A percentile compares a stretch with the other conserved stretches of the same genome.
phyloP scores from a whole-genome alignment of 192 early-diverging fungal genomes.

The Oehlia diaphana region DNA sequence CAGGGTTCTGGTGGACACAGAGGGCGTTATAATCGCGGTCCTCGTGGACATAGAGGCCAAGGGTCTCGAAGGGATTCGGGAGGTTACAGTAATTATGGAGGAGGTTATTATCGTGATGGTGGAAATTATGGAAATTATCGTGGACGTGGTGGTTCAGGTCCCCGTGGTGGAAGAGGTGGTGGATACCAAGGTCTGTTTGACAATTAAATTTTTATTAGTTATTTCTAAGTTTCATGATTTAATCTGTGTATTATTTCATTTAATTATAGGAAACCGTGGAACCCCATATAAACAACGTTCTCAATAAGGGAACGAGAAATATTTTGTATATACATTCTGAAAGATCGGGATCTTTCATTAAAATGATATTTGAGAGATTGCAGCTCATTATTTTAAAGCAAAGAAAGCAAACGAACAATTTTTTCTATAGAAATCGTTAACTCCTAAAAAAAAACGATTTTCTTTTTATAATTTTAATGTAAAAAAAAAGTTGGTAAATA shows the following conservation, averaged over 20 bases:
- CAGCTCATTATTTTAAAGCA: neutral
- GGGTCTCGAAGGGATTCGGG: neutral
- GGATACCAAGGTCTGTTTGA: conserved; percentile 12
- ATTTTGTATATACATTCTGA: neutral
- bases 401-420: conserved; percentile 27
- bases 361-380: conserved; percentile 1
- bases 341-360: neutral
- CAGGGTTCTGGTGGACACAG: neutral
- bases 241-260: neutral
- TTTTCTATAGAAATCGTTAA: neutral
- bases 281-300: neutral
- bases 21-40: neutral
- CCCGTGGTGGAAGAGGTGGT: neutral
- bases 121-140: conserved; percentile 5
- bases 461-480: neutral
- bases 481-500: neutral
- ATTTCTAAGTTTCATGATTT: neutral
- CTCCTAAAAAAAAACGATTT: neutral
- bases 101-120: neutral
- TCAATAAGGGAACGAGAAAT: neutral
- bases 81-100: neutral
- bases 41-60: neutral
- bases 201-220: neutral
- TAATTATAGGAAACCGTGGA: neutral
- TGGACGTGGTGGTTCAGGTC: conserved; percentile 2